Evolutionary conservation across 2,329 filamentous ascomycete genomes (phyloP).

Genomic region (Epichloe sylvatica): DNA sequence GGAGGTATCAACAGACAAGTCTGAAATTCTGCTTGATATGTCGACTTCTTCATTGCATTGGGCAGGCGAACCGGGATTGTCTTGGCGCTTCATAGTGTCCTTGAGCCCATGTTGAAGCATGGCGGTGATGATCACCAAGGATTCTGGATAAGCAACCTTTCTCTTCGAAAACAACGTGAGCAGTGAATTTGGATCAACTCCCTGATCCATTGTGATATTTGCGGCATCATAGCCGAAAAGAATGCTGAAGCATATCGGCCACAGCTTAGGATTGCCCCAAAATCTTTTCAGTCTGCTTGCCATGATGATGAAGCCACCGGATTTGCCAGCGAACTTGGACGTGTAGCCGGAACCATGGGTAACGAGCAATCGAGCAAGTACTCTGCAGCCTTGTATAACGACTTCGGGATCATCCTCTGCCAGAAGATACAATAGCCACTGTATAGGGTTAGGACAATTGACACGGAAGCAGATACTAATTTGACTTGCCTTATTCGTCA

Average conservation of each 20-base stretch:
- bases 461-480: background rate
- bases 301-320: constrained; percentile 78
- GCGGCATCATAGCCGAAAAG: constrained; percentile 74
- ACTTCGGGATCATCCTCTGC: constrained; percentile 76
- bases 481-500: constrained; percentile 70
- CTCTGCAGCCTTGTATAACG: constrained; percentile 66
- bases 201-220: constrained; percentile 55
- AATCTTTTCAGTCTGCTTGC: constrained; percentile 67
- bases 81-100: constrained; percentile 48
- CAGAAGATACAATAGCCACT: constrained; percentile 87
- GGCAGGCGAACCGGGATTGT: constrained; percentile 42
- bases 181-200: constrained; percentile 62
- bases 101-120: constrained; percentile 83
- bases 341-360: constrained; percentile 70
- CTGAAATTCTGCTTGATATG: background rate
- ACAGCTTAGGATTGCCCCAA: constrained; percentile 76
- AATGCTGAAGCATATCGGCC: constrained; percentile 79
- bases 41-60: constrained; percentile 3
- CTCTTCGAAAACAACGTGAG: constrained; percentile 57
- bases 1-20: background rate
- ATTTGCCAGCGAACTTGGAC: constrained; percentile 69
- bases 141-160: constrained; percentile 60
- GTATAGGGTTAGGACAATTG: constrained; percentile 8
- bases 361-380: constrained; percentile 72
- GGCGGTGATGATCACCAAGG: constrained; percentile 63